Percentiles rank a stretch among this genome's conserved stretches.
Conservation (phyloP, 148 eudicot species). For the Chenopodium formosanum region DNA sequence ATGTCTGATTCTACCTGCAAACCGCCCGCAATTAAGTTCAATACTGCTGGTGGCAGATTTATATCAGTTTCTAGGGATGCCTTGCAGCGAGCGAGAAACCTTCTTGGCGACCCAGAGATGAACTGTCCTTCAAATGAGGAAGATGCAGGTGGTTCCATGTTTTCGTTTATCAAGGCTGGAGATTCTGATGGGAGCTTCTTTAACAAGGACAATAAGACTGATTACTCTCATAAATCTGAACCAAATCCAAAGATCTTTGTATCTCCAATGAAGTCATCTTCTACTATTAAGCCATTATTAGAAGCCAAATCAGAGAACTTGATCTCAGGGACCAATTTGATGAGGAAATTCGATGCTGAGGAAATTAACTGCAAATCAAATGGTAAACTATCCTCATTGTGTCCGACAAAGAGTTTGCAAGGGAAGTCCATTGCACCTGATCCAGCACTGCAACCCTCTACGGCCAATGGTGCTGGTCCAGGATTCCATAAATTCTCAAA, state of each 20-base stretch:
- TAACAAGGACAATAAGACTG: conserved; percentile 26
- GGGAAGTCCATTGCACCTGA: conserved; percentile 20
- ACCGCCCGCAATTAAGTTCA: conserved; percentile 70
- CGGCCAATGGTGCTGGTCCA: conserved; percentile 27
- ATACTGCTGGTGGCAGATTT: conserved; percentile 89
- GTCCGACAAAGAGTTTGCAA: conserved; percentile 27
- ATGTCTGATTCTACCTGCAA: conserved; percentile 28
- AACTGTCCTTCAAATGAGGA: conserved; percentile 45
- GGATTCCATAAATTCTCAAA: conserved; percentile 32
- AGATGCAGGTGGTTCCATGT: conserved; percentile 37
- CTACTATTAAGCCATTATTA: conserved; percentile 32
- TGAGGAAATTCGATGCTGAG: conserved; percentile 63
- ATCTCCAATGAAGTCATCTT: conserved; percentile 55
- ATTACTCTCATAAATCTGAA: conserved; percentile 33
- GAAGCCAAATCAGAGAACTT: conserved; percentile 31
- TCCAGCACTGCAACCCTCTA: conserved; percentile 12
- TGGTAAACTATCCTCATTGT: conserved; percentile 24
- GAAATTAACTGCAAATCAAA: conserved; percentile 30
- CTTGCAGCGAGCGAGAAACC: conserved; percentile 78
- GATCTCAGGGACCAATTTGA: conserved; percentile 56
- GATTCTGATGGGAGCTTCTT: conserved; percentile 23
- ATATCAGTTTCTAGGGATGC: conserved; percentile 86
- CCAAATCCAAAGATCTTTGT: conserved; percentile 46
- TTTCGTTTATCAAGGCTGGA: conserved; percentile 35
- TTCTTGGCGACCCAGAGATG: conserved; percentile 77